Base-by-base conservation (phyloP, 495 filamentous ascomycete genomes). In the Trichocladium uniseriatum region DNA sequence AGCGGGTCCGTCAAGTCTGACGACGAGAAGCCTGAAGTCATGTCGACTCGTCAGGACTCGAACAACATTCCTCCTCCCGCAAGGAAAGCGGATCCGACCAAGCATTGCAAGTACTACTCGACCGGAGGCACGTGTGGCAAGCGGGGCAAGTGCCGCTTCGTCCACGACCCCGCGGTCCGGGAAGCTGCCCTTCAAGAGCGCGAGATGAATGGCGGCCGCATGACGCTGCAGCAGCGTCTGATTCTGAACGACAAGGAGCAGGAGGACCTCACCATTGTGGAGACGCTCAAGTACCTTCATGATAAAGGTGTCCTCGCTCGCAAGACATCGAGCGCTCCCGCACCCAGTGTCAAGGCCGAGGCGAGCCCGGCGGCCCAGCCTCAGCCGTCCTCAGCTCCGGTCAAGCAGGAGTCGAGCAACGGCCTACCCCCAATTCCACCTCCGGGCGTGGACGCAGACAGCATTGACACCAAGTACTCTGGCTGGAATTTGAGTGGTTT, bases 91-190 rank as follows among this genome's bases (percentile, higher is more conserved):
- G 69, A 77, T 51, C 69, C 74, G 38, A 63, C 69, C 36, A 71
- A 75, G 55, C 76, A 78, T 48, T 79, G 76, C 70, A 79, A 79
- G 56, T 79, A 79, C 53, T 79, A 70, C 43, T 78, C 75, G 6
- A 78, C 75, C 24, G 76, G 76, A 38, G 76, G 76, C n/a, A 78
- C 65, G 18, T 79, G 76, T 52, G 76, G 76, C 19, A 79, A 79
- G 72, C 75, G 76, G 72, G 75, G 74, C 73, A 79, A 79, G 74
- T 79, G 76, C 69, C 76, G 76, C 61, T 79, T 79, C 59, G 74
- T 78, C 40, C 76, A 79, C 55, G 76, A 79, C 52, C 63, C 69
- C 5, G 65, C 67, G 15, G 71, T 77, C 45, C 68, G 76, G 18
- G 73, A 74, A 49, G 72, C 72, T 41, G 75, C 76, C 19, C 59